These are phyloP conservation scores for Talaromyces adpressus DNA, from an alignment of 495 filamentous ascomycete species.

Conservation along the genomic window DNA sequence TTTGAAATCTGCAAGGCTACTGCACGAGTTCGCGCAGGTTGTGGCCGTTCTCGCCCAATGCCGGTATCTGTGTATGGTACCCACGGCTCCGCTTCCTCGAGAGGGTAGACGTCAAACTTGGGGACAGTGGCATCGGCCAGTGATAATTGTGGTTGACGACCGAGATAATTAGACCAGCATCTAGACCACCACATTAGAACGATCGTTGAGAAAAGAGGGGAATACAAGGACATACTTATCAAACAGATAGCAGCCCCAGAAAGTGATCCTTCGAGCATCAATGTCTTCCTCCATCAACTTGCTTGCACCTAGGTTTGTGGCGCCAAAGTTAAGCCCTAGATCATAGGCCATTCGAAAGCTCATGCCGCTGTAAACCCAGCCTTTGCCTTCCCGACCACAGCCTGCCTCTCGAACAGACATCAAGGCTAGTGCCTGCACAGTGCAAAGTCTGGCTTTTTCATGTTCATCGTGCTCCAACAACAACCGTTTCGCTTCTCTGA, in stretches of 20 bases:
- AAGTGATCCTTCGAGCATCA: slow-evolving; percentile 84
- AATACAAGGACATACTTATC: slow-evolving; percentile 59
- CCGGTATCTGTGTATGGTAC: slow-evolving; percentile 84
- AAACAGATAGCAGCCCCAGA: slow-evolving; percentile 98
- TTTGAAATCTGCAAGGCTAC: slow-evolving; percentile 74
- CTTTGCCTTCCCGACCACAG: slow-evolving; percentile 89
- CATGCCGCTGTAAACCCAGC: slow-evolving; percentile 98
- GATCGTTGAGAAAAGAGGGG: neutral
- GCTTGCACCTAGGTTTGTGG: slow-evolving; percentile 51
- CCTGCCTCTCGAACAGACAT: slow-evolving; percentile 98
- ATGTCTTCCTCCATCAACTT: slow-evolving; percentile 73
- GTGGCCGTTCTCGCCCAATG: slow-evolving; percentile 56
- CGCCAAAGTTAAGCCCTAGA: slow-evolving; percentile 86
- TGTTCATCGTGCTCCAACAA: slow-evolving; percentile 90
- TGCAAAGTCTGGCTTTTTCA: slow-evolving; percentile 83
- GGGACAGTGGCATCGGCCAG: slow-evolving; percentile 71
- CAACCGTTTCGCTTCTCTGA: slow-evolving; percentile 86
- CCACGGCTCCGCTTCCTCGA: slow-evolving; percentile 82
- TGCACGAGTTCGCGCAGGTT: slow-evolving; percentile 77
- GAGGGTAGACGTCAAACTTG: slow-evolving; percentile 86
- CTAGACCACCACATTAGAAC: slow-evolving; percentile 28
- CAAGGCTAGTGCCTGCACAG: slow-evolving; percentile 86
- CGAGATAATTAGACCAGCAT: slow-evolving; percentile 97
- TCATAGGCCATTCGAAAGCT: slow-evolving; percentile 98
- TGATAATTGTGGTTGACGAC: slow-evolving; percentile 81